Evolutionary conservation across 345 rosid genomes (phyloP), one percentile per base, ranked within the genome.

Genomic region (Carallia brachiata): DNA sequence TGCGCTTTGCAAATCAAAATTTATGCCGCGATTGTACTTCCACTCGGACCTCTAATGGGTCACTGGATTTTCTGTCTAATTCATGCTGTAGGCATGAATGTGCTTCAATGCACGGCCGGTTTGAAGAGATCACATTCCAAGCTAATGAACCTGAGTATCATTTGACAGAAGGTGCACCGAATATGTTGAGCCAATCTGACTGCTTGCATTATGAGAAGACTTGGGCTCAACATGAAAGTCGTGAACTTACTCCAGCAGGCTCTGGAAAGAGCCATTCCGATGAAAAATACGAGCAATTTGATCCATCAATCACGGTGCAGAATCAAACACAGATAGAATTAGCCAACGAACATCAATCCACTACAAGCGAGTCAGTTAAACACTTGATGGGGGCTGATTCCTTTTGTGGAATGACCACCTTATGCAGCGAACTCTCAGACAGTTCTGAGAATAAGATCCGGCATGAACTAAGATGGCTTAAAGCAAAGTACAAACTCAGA

Each of bases 31-130:
- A 81, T 70, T 90, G 93, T 78, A 84, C 81, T 44, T 87, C 97
- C 7, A 85, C 82, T 60, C 76, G 86, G 2, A 90, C 97, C 9
- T 96, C 97, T 3, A 89, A 80, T 50, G 97, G 85, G 19, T 90
- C 96, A 2, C 75, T 81, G 64, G 90, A 87, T 8, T 88, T 76
- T 60, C 70, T 85, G 63, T 75, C 81, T 17, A 80, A 72, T 66
- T 78, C 77, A 6, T 85, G 90, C 68, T 84, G 91, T 61, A 68
- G 77, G 76, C 73, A 82, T 27, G 85, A 88, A 52, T 87, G 96
- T 68, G 84, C 89, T 81, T 86, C 87, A 27, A 84, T 87, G 88
- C 99, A 89, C 66, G 96, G 96, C 47, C 84, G 93, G 62, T 92
- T 95, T 36, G 96, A 89, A 76, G 97, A 95, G 85, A 81, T 94